phyloP scores from a whole-genome alignment of 164 flowering plant genomes.

The Aristolochia fimbriata region DNA sequence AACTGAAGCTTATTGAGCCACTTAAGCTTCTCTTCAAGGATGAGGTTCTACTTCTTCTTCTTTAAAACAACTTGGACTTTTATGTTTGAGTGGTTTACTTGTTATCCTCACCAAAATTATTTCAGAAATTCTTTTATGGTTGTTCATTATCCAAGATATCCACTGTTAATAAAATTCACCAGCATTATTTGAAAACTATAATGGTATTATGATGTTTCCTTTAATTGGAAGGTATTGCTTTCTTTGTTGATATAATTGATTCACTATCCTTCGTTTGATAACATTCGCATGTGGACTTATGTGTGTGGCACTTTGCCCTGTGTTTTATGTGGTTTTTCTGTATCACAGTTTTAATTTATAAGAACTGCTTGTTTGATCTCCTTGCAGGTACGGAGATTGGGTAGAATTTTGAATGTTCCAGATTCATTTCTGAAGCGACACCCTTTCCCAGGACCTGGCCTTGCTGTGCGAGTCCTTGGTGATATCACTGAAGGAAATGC shows the following conservation, averaged over 20 bases:
- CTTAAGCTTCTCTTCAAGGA: constrained; percentile 95
- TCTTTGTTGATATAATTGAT: background rate
- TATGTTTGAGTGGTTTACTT: background rate
- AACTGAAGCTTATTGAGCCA: constrained; percentile 92
- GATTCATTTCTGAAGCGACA: constrained; percentile 79
- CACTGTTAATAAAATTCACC: too few species aligned
- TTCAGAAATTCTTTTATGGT: too few species aligned
- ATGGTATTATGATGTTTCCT: too few species aligned
- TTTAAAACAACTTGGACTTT: background rate
- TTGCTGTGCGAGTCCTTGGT: constrained; percentile 88
- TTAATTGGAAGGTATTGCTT: background rate
- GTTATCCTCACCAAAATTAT: too few species aligned
- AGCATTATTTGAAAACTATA: too few species aligned
- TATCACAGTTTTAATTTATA: too few species aligned
- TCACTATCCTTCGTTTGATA: background rate
- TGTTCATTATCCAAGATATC: too few species aligned
- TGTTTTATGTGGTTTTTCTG: background rate
- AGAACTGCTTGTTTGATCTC: background rate
- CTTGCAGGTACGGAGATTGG: constrained; percentile 75
- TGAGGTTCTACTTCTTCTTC: constrained; percentile 48
- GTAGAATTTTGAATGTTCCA: constrained; percentile 79
- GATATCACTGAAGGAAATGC: constrained; percentile 86
- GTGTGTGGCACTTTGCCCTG: background rate
- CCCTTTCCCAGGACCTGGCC: constrained; percentile 99
- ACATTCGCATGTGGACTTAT: background rate